phyloP scores from a whole-genome alignment of 768 basidiomycete genomes.

The Chiua virens region DNA sequence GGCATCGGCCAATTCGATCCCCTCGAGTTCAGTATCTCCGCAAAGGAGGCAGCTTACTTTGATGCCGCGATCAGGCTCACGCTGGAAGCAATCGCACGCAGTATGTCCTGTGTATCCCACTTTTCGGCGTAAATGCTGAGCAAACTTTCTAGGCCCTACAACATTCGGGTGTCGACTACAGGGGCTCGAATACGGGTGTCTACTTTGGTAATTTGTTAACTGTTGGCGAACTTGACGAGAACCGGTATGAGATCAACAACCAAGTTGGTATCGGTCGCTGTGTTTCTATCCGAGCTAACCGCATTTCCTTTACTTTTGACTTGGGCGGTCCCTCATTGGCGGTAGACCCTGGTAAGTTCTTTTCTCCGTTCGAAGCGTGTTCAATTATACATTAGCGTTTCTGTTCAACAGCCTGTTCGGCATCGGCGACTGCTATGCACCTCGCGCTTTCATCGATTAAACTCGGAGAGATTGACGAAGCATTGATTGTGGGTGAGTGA shows the following conservation, averaged over 20 bases:
- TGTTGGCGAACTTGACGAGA: slow-evolving; percentile 28
- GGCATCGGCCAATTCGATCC: slow-evolving; percentile 34
- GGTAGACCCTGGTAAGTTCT: slow-evolving; percentile 33
- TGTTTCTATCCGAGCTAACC: slow-evolving; percentile 31
- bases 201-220: slow-evolving; percentile 37
- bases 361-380: not conserved
- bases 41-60: slow-evolving; percentile 30
- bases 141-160: slow-evolving; percentile 30
- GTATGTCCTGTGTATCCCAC: slow-evolving; percentile 2
- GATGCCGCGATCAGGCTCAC: slow-evolving; percentile 32
- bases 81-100: slow-evolving; percentile 31
- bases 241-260: slow-evolving; percentile 27
- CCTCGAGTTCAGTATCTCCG: slow-evolving; percentile 34
- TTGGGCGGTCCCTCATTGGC: slow-evolving; percentile 49
- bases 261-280: slow-evolving; percentile 31
- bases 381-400: not conserved
- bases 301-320: slow-evolving; percentile 36
- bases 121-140: not conserved
- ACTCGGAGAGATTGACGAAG: slow-evolving; percentile 46
- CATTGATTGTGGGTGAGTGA: slow-evolving; percentile 37
- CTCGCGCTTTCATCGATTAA: slow-evolving; percentile 45
- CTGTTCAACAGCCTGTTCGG: slow-evolving; percentile 38
- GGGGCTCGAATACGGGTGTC: slow-evolving; percentile 43
- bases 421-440: slow-evolving; percentile 46
- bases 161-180: slow-evolving; percentile 49